phyloP scores from a whole-genome alignment of 1,139 yeast species.

The Sugiyamaella xylanicola region DNA sequence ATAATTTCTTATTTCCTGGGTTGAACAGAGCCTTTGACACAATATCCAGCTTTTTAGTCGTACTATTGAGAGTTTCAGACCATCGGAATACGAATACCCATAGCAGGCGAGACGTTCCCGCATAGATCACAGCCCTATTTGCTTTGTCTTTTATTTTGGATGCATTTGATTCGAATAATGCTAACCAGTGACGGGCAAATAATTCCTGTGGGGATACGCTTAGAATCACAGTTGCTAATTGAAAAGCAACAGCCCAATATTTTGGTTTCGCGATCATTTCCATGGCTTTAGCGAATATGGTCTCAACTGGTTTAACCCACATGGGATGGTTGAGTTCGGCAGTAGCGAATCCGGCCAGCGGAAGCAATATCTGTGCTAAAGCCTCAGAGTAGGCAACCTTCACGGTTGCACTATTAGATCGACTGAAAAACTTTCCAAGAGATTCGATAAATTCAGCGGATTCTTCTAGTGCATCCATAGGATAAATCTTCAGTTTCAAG shows the following conservation, averaged over 20 bases:
- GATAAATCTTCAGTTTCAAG: constrained; percentile 71
- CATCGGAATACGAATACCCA: constrained; percentile 92
- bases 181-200: constrained; percentile 75
- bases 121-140: constrained; percentile 53
- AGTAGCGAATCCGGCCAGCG: constrained; percentile 80
- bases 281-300: constrained; percentile 58
- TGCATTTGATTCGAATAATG: constrained; percentile 55
- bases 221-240: constrained; percentile 69
- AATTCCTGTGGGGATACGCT: constrained; percentile 81
- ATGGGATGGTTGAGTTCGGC: constrained; percentile 96
- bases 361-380: constrained; percentile 68
- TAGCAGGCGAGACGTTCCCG: constrained; percentile 68
- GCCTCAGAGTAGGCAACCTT: constrained; percentile 82
- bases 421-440: constrained; percentile 75
- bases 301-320: constrained; percentile 81
- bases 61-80: constrained; percentile 84
- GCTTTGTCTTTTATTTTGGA: constrained; percentile 51
- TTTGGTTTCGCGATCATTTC: constrained; percentile 49
- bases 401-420: constrained; percentile 60
- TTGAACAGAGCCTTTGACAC: constrained; percentile 60
- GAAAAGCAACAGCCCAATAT: constrained; percentile 74
- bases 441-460: constrained; percentile 87
- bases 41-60: constrained; percentile 65
- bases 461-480: constrained; percentile 88
- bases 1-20: constrained; percentile 50